Evolutionary conservation across 2,329 filamentous ascomycete genomes (phyloP).

Genomic region (Fusarium verticillioides): DNA sequence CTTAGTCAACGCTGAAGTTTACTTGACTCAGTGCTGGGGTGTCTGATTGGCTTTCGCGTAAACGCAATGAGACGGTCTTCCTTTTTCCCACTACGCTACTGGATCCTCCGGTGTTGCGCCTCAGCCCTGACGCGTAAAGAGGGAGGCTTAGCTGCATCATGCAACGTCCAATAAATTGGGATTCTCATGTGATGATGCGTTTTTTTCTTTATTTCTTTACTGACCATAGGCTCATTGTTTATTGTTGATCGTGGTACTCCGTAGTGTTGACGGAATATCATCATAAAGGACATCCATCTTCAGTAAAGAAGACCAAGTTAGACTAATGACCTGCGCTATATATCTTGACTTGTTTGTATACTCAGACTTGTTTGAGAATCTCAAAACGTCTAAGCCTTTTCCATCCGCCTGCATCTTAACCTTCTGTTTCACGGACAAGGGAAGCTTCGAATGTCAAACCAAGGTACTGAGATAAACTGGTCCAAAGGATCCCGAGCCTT

Average conservation of each 20-base stretch:
- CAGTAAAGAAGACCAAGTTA: neutral
- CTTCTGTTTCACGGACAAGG: neutral
- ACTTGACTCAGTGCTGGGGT: neutral
- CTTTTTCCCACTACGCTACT: neutral
- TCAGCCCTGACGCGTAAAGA: neutral
- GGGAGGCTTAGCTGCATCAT: neutral
- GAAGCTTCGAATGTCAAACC: neutral
- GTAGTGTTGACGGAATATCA: neutral
- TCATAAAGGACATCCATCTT: neutral
- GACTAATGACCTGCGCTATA: neutral
- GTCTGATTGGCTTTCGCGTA: neutral
- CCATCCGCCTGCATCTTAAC: neutral
- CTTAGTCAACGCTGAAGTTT: neutral
- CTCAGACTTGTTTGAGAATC: accelerated
- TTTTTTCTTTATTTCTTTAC: neutral
- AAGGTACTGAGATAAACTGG: neutral
- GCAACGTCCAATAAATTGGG: accelerated
- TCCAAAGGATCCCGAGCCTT: too few relatives aligned
- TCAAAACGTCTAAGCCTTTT: neutral
- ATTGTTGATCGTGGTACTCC: neutral
- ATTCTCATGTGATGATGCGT: neutral
- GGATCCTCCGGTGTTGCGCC: neutral
- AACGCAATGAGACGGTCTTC: neutral
- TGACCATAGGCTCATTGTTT: neutral
- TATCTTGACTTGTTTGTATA: neutral